phyloP scores from a whole-genome alignment of 176 grass and related monocot genomes.

The Poa annua region DNA sequence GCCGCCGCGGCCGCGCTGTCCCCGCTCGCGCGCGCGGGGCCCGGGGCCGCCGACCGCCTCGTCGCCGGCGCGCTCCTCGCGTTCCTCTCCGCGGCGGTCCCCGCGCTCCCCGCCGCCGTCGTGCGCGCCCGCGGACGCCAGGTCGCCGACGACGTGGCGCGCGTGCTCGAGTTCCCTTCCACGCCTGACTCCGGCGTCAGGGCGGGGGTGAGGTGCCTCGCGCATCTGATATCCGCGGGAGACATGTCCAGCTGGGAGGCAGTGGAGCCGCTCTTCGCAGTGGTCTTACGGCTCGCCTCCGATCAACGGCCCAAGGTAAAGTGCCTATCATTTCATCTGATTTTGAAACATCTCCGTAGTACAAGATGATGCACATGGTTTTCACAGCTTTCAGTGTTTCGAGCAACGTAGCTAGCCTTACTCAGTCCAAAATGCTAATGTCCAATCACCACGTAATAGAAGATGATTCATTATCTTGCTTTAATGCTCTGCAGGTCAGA shows the following conservation, averaged over 20 bases:
- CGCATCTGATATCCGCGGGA: conserved; percentile 64
- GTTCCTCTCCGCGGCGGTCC: conserved; percentile 65
- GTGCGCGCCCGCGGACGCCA: conserved; percentile 44
- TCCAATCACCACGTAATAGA: background rate
- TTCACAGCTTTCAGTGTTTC: background rate
- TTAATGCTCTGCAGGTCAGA: conserved; percentile 66
- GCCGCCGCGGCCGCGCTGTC: conserved; percentile 57
- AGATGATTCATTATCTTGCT: conserved; percentile 17
- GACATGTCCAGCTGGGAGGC: conserved; percentile 71
- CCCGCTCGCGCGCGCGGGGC: conserved; percentile 55
- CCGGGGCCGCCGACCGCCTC: conserved; percentile 49
- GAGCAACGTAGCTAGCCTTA: background rate
- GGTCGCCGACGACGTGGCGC: conserved; percentile 63
- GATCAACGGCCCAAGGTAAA: conserved; percentile 64
- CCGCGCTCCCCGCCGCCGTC: conserved; percentile 52
- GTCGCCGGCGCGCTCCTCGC: conserved; percentile 60
- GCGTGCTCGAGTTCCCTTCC: conserved; percentile 70
- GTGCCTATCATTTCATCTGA: conserved; percentile 3
- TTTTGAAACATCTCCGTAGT: background rate
- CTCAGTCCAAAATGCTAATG: background rate
- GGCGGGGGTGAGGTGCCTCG: conserved; percentile 78
- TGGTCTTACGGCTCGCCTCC: conserved; percentile 56
- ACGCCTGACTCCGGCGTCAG: conserved; percentile 59
- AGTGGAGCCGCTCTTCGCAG: conserved; percentile 54
- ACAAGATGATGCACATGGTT: background rate